Evolutionary conservation across 768 basidiomycete genomes (phyloP), one percentile per base, ranked within the genome.

Genomic region (Tricholoma saponaceum): DNA sequence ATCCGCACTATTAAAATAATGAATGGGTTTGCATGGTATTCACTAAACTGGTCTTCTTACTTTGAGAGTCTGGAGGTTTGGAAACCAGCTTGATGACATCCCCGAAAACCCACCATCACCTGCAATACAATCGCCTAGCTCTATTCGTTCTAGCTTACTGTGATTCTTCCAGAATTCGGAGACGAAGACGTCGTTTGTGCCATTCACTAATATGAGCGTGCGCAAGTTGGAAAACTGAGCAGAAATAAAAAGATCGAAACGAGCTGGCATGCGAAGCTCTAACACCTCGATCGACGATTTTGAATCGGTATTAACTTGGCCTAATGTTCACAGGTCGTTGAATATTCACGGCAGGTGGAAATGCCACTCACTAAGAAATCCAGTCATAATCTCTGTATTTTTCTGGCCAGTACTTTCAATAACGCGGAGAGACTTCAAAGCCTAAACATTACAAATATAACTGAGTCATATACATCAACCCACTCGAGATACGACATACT

Each of bases 141-240:
- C 58, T 35, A 58, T 41, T 49, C 58, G 54, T 33, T 58, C 58
- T n/a, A 58, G 23, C 18, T 23, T 18, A 18, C 30, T 33, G 33
- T 58, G 58, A 4, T 22, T 35, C 30, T 39, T 51, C 58, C 58
- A 58, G 28, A 58, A 54, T 30, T 54, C 8, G 12, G 43, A 22
- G 20, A 22, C 9, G 20, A 44, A 22, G 6, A 22, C 10, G 6
- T 44, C 12, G 43, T 44, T 44, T 10, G 7, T 9, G 9, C 3
- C 18, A 10, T 22, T 44, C 43, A 22, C 43, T 16, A 44, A 44
- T 18, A 44, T 44, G 6, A 44, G 43, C 6, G 43, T 44, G 14
- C 43, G 43, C 43, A 44, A 12, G 20, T 22, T 44, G 20, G 20
- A 44, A 22, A 44, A 44, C 4, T 22, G 43, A 44, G 18, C 0